Conservation (phyloP, 2,329 filamentous ascomycete genomes). For the Epichloe hybrida region DNA sequence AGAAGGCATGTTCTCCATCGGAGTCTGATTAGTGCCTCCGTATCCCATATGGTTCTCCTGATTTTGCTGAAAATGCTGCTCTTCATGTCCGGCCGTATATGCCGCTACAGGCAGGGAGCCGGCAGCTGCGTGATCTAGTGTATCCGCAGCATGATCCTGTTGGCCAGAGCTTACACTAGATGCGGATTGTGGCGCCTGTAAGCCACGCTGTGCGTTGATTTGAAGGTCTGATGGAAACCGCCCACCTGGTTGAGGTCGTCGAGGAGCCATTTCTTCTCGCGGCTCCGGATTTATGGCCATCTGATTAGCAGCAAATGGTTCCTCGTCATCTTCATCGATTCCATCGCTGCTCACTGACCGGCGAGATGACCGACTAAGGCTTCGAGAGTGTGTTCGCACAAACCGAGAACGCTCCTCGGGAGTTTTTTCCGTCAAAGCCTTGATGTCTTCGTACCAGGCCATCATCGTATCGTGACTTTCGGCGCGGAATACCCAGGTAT, state of each 20-base stretch:
- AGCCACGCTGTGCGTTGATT: slow-evolving; percentile 63
- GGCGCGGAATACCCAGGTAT: slow-evolving; percentile 59
- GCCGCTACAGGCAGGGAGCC: slow-evolving; percentile 32
- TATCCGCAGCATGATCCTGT: slow-evolving; percentile 31
- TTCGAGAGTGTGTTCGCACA: slow-evolving; percentile 69
- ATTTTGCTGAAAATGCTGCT: background rate
- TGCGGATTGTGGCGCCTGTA: slow-evolving; percentile 66
- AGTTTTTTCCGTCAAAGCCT: slow-evolving; percentile 73
- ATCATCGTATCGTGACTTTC: slow-evolving; percentile 86
- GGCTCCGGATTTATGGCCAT: slow-evolving; percentile 31
- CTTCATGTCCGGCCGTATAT: slow-evolving; percentile 17
- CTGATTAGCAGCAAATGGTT: slow-evolving; percentile 42
- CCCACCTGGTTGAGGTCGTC: slow-evolving; percentile 81
- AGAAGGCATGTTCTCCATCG: slow-evolving; percentile 35
- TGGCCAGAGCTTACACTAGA: slow-evolving; percentile 67
- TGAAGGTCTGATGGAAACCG: slow-evolving; percentile 91
- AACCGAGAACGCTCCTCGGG: slow-evolving; percentile 81
- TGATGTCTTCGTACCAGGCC: slow-evolving; percentile 91
- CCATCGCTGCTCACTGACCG: slow-evolving; percentile 60
- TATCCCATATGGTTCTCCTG: slow-evolving; percentile 23
- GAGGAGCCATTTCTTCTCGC: slow-evolving; percentile 37
- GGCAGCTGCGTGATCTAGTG: slow-evolving; percentile 46
- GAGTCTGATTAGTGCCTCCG: slow-evolving; percentile 30
- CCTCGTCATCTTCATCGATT: slow-evolving; percentile 57
- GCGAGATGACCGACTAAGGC: slow-evolving; percentile 53